Evolutionary conservation across 176 grass and related monocot genomes (phyloP), one percentile per base, ranked within the genome.

Genomic region (Avena insularis): DNA sequence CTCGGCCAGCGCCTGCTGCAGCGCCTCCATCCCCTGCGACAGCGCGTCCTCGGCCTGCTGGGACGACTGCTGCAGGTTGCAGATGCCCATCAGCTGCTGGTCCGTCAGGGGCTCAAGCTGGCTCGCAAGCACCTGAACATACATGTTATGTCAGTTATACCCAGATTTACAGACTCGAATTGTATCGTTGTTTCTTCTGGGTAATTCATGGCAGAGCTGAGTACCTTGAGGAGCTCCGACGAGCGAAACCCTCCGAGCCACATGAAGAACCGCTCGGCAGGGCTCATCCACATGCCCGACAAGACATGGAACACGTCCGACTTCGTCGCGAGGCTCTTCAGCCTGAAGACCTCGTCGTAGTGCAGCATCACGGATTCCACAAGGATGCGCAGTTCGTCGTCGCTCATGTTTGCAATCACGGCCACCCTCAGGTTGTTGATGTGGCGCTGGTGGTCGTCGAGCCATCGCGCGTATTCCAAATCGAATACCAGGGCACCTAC

Each of bases 181-280:
- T 40, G 38, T 40, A 40, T 40, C 38, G 6, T 40, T 40, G 38
- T 40, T 40, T 40, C 38, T 40, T 40, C 38, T 40, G 38, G 38
- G 38, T 6, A 40, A 40, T 40, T 40, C 38, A 17, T 16, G 21
- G 9, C 36, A 12, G 11, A 12, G 12, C 0, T 14, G 6, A 14
- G 12, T 68, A 92, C 93, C 92, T 91, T 93, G 19, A 98, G 87
- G 35, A 98, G 87, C 48, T 98, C 97, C 20, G 97, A 98, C 8
- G 97, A 90, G 2, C 93, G 92, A 77, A 96, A 96, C 19, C 92
- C 97, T 12, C 97, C 97, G 12, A 99, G 85, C 97, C 94, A 99
- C 97, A 99, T 96, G 87, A 99, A 99, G 77, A 95, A 94, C 2
- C 97, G 91, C 83, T 99, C 97, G 1, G 92, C 97, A 0, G 97